Base-by-base conservation (phyloP, 257 asterid genomes). In the Jaltomata sinuosa region DNA sequence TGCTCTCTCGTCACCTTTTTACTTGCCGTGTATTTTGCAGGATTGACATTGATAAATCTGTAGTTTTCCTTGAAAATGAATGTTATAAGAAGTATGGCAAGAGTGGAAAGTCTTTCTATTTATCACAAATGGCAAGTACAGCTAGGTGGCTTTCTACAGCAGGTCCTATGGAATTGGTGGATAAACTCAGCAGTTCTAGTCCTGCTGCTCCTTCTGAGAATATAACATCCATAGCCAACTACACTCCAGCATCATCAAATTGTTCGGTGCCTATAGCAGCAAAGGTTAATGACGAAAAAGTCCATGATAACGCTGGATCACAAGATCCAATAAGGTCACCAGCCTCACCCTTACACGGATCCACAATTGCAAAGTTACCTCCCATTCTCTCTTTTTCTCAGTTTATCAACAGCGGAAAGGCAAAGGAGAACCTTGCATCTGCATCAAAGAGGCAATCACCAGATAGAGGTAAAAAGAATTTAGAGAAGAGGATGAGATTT, bases 131-230 rank as follows among this genome's bases (percentile, higher is more conserved):
- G 89, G 97, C 93, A 40, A 93, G 98, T 82, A 90, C 88, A 3
- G 88, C 89, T 69, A 90, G 99, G 88, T 94, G 98, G 99, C 86
- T 96, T 85, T 91, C 98, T 40, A 88, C 94, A 11, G 97, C 94
- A 19, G 90, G 84, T 79, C 85, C 90, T 4, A 89, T 57, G 21
- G 97, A 96, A 69, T 85, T 94, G 65, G 77, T 87, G n/a, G 76
- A 65, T 45, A 87, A 91, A 87, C 90, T 96, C 49, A 87, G 92
- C 40, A 83, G 61, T 69, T 25, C 77, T 10, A 54, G 76, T 62
- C 57, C 80, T 71, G 83, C 84, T 42, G 61, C 83, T 54, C 15
- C 85, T 54, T 10, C 85, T 8, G 90, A 87, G 68, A 85, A 81
- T 65, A 80, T 82, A 71, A 83, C 36, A 29, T 87, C 84, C 2